Evolutionary conservation across 169 alveolate species (phyloP), one percentile per base, ranked within the genome.

Genomic region (Theileria parva): DNA sequence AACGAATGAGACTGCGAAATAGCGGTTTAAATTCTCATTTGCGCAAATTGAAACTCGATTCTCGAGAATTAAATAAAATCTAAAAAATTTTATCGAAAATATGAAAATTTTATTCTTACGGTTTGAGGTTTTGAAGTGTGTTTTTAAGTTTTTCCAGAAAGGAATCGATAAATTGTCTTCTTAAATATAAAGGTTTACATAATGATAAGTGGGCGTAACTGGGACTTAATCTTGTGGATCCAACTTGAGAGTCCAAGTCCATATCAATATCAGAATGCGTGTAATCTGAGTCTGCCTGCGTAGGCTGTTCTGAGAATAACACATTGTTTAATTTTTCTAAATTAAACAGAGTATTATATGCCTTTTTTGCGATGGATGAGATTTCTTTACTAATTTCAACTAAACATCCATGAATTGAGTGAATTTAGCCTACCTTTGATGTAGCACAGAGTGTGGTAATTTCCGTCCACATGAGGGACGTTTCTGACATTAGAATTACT

Each of bases 401-500:
- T 76, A 53, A 19, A 69, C n/a, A 12, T 83, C 15, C 44, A 34
- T 2, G 13, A n/a, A 34, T 5, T 51, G 1, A 21, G 0, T 28
- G 3, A 28, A 63, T 13, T 21, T 25, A 30, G 19, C 86, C 68
- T 39, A 83, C 89, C 89, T 15, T 73, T 70, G 0, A 83, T 77
- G 65, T 75, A 75, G 74, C 71, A 75, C 81, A 83, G 48, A n/a
- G 89, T 75, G 61, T 83, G 89, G 44, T 73, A 83, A 21, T 83
- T 83, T 13, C 89, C 89, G 27, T 63, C 89, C 17, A 83, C 71
- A 69, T 83, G 89, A 21, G 89, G 89, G 25, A 83, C 81, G 32
- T 78, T 64, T 63, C 89, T 60, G 53, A 27, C 44, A 23, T 67
- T 50, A 5, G 15, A 19, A 25, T n/a, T 11, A 39, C 2, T 3